Evolutionary conservation across 257 asterid species (phyloP).

Genomic region (Cruciata laevipes): DNA sequence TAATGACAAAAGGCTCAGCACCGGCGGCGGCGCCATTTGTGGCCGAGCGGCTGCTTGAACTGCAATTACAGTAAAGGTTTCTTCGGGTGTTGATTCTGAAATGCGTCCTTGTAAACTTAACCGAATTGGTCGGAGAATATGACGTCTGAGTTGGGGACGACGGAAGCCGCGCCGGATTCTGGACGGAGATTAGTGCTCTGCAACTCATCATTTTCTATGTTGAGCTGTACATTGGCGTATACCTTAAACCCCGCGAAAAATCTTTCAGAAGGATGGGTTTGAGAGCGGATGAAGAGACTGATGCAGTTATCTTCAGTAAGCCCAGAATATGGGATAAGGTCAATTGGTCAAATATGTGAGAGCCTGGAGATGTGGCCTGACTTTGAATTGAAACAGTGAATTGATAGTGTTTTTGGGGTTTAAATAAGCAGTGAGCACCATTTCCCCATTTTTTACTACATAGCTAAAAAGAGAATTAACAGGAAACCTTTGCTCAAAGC

Average conservation of each 20-base stretch:
- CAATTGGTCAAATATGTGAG: background rate
- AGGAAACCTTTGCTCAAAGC: no score
- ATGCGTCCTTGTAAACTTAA: constrained; percentile 16
- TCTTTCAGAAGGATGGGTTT: background rate
- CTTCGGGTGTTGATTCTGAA: constrained; percentile 28
- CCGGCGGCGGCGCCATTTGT: constrained; percentile 3
- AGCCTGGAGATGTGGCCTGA: no score
- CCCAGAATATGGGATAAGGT: constrained; percentile 7
- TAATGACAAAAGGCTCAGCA: constrained; percentile 56
- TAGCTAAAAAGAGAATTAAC: no score
- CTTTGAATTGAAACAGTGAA: background rate
- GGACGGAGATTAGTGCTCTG: constrained; percentile 53
- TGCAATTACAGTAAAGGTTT: constrained; percentile 47
- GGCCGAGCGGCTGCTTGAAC: constrained; percentile 15
- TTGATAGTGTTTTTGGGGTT: background rate
- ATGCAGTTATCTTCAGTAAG: background rate
- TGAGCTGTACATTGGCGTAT: background rate
- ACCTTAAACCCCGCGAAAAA: constrained; percentile 4
- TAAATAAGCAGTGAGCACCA: background rate
- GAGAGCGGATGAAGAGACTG: background rate
- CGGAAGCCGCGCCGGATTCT: constrained; percentile 44
- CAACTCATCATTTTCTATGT: constrained; percentile 54
- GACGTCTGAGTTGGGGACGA: constrained; percentile 24
- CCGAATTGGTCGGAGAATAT: constrained; percentile 20
- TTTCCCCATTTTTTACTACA: background rate